These are phyloP conservation scores for Vanderwaltozyma verrucispora DNA, from an alignment of 805 yeast species.

Conservation along the genomic window DNA sequence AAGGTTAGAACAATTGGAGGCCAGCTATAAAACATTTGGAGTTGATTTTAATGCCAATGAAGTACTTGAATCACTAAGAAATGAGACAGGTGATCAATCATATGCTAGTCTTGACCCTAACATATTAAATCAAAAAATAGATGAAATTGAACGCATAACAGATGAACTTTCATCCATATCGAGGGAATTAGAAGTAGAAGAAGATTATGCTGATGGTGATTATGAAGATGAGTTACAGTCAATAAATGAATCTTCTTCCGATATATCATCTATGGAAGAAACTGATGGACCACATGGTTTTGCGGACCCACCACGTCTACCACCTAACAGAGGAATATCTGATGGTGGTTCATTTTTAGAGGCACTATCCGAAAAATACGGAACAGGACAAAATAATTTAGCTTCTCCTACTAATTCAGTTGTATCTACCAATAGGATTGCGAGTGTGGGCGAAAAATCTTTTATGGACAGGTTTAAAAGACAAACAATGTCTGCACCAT, in stretches of 20 bases:
- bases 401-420: background rate
- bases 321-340: conserved; percentile 3
- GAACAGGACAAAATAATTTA: conserved; percentile 16
- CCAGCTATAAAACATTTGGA: conserved; percentile 53
- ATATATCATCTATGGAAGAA: conserved; percentile 1
- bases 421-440: conserved; percentile 2
- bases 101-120: conserved; percentile 22
- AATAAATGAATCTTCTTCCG: conserved; percentile 5
- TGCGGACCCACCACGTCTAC: background rate
- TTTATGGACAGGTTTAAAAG: conserved; percentile 25
- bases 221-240: background rate
- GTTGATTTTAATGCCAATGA: conserved; percentile 35
- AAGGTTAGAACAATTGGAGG: conserved; percentile 60
- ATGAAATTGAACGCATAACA: conserved; percentile 18
- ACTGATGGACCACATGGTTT: conserved; percentile 4
- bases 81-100: background rate
- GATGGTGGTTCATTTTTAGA: conserved; percentile 23
- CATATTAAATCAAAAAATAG: conserved; percentile 11
- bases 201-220: background rate
- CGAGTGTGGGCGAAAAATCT: conserved; percentile 10
- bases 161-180: conserved; percentile 9
- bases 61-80: conserved; percentile 4
- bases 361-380: conserved; percentile 26
- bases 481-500: conserved; percentile 16
- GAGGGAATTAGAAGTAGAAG: background rate